These are phyloP conservation scores for Zygnema circumcarinatum DNA, from an alignment of 139 green algal genomes.

Conservation along the genomic window DNA sequence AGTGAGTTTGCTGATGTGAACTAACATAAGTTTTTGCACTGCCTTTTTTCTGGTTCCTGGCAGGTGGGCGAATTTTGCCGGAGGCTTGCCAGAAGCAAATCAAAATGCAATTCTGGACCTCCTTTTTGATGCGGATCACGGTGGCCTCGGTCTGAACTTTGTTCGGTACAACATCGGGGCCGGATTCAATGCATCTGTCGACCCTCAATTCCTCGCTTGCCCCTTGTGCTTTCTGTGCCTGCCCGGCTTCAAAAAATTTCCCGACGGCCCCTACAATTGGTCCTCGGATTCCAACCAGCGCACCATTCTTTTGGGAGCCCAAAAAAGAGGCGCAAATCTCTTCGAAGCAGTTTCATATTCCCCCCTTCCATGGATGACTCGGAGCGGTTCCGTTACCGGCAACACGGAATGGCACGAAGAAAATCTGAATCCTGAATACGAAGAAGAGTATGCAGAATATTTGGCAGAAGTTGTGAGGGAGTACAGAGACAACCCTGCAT, in stretches of 20 bases:
- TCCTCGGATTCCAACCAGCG: slow-evolving; percentile 39
- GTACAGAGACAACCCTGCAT: slow-evolving; percentile 19
- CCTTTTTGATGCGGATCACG: slow-evolving; percentile 52
- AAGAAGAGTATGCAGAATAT: slow-evolving; percentile 58
- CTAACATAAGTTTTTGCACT: no score
- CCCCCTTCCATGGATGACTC: slow-evolving; percentile 59
- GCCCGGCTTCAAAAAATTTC: slow-evolving; percentile 30
- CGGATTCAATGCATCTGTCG: not conserved
- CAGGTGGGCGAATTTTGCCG: not conserved
- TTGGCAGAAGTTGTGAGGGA: slow-evolving; percentile 45
- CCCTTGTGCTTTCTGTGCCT: not conserved
- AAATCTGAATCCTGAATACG: slow-evolving; percentile 51
- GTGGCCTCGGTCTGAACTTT: slow-evolving; percentile 57
- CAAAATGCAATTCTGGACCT: slow-evolving; percentile 34
- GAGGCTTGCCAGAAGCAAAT: not conserved
- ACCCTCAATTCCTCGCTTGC: not conserved
- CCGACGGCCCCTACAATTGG: slow-evolving; percentile 46
- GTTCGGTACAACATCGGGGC: slow-evolving; percentile 59
- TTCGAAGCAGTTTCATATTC: slow-evolving; percentile 63
- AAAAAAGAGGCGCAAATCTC: slow-evolving; percentile 22
- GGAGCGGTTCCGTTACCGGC: slow-evolving; percentile 35
- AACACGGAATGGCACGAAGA: not conserved
- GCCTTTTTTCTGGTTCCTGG: no score
- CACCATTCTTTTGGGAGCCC: slow-evolving; percentile 44
- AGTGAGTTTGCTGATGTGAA: no score